Conservation (phyloP, 768 basidiomycete species). For the Rhizopogon vulgaris region DNA sequence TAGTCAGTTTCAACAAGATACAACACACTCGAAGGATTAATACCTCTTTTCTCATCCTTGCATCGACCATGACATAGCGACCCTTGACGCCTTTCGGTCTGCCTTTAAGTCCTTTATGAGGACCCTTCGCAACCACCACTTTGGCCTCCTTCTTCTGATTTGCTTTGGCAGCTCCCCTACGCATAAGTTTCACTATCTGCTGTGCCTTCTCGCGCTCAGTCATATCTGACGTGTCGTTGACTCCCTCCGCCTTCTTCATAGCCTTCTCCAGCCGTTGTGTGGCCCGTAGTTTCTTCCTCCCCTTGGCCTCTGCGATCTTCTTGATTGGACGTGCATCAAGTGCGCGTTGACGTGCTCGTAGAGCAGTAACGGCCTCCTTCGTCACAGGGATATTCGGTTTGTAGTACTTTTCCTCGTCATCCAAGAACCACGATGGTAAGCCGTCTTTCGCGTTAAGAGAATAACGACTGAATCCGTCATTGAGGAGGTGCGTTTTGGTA, state of each 20-base stretch:
- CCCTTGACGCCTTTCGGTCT: slow-evolving; percentile 96
- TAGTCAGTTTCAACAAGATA: slow-evolving; percentile 3
- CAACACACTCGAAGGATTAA: background rate
- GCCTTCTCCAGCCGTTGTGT: slow-evolving; percentile 82
- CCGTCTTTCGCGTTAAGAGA: slow-evolving; percentile 89
- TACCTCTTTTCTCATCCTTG: slow-evolving; percentile 91
- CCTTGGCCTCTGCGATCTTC: slow-evolving; percentile 98
- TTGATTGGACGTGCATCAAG: slow-evolving; percentile 97
- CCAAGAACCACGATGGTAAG: slow-evolving; percentile 93
- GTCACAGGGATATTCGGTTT: slow-evolving; percentile 95
- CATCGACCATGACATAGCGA: slow-evolving; percentile 89
- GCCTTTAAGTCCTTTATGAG: slow-evolving; percentile 85
- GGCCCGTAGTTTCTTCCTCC: slow-evolving; percentile 91
- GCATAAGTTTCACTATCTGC: slow-evolving; percentile 89
- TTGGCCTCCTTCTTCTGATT: slow-evolving; percentile 72
- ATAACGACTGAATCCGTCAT: slow-evolving; percentile 94
- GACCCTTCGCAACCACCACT: slow-evolving; percentile 88
- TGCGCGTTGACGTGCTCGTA: slow-evolving; percentile 87
- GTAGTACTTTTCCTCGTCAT: slow-evolving; percentile 91
- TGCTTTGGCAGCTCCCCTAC: slow-evolving; percentile 64
- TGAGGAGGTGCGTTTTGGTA: slow-evolving; percentile 83
- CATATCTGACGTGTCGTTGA: slow-evolving; percentile 82
- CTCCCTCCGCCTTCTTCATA: slow-evolving; percentile 92
- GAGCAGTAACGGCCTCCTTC: slow-evolving; percentile 83
- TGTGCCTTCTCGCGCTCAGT: slow-evolving; percentile 94